Evolutionary conservation across 345 rosid genomes (phyloP).

Genomic region (Fremontodendron californicum): DNA sequence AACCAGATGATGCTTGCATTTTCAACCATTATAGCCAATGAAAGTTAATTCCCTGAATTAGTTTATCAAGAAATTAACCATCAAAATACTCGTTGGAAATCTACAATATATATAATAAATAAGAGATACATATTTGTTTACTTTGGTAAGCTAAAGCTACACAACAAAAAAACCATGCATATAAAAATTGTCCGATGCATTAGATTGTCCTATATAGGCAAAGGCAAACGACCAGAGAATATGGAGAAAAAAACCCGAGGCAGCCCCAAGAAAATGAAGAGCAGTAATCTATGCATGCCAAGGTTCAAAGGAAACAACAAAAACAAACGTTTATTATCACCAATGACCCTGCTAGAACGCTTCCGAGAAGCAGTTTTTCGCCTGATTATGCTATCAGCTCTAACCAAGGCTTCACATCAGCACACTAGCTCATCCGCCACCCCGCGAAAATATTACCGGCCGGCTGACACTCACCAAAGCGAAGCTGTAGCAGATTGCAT

Average conservation of each 20-base stretch:
- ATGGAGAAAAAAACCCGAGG: conserved; percentile 26
- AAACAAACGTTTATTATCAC: conserved; percentile 29
- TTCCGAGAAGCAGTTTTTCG: conserved; percentile 62
- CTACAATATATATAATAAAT: not conserved
- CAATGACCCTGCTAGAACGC: conserved; percentile 47
- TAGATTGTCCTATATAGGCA: not conserved
- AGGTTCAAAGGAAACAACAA: conserved; percentile 29
- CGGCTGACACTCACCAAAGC: conserved; percentile 44
- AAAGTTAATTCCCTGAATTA: not conserved
- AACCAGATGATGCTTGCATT: not conserved
- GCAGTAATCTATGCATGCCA: conserved; percentile 46
- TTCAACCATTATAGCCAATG: not conserved
- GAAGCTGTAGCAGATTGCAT: conserved; percentile 84
- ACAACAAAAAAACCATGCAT: not conserved
- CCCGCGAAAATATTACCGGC: conserved; percentile 11
- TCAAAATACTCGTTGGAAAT: too few species aligned
- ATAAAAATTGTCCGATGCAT: not conserved
- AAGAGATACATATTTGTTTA: not conserved
- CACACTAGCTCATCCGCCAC: conserved; percentile 7
- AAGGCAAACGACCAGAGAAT: not conserved
- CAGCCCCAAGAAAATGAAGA: conserved; percentile 22
- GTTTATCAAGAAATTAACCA: too few species aligned
- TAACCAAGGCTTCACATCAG: conserved; percentile 30
- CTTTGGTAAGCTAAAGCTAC: not conserved
- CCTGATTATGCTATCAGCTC: conserved; percentile 69